Base-by-base conservation (phyloP, 495 filamentous ascomycete species). In the Penicillium salamii region DNA sequence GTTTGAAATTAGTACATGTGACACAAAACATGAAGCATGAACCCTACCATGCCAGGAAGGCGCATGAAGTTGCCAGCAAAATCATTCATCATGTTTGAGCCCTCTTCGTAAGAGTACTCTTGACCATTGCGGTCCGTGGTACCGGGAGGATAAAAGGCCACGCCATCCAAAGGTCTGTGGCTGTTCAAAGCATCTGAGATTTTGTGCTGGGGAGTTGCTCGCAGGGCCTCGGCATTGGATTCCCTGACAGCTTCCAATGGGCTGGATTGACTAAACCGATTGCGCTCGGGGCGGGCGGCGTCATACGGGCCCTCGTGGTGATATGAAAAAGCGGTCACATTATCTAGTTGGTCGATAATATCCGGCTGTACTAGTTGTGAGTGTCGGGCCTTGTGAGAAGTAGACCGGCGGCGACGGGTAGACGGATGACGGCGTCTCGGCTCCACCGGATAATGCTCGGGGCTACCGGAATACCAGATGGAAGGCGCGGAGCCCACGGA, bases 251-350 rank as follows among this genome's bases (percentile, higher is more conserved):
- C 95, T 26, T 87, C 89, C 12, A 97, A 65, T 0, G 93, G 93
- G 37, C 71, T 88, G 61, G 56, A 74, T 43, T 76, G 69, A 58
- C 66, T 74, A 56, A 80, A 66, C n/a, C 64, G 69, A 65, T 96
- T 96, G 17, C 87, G 73, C 20, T 88, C 79, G 5, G 83, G 68
- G 37, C 88, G 76, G 3, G 87, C 86, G 0, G 93, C 90, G 64
- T 98, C 93, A 54, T 88, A 98, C 0, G 93, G 93, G 0, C 93
- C 93, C 47, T 87, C 88, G 55, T 98, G 93, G 63, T 98, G 93
- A 59, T 95, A 97, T 2, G 74, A 67, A 7, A 65, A 69, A 14
- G 76, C 72, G 3, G 74, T 76, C 2, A 84, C 68, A 42, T 74
- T 68, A 56, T 96, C 93, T 0, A 98, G 78, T 3, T 75, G 63